phyloP scores from a whole-genome alignment of 2,329 filamentous ascomycete species.

The Cadophora sp. region DNA sequence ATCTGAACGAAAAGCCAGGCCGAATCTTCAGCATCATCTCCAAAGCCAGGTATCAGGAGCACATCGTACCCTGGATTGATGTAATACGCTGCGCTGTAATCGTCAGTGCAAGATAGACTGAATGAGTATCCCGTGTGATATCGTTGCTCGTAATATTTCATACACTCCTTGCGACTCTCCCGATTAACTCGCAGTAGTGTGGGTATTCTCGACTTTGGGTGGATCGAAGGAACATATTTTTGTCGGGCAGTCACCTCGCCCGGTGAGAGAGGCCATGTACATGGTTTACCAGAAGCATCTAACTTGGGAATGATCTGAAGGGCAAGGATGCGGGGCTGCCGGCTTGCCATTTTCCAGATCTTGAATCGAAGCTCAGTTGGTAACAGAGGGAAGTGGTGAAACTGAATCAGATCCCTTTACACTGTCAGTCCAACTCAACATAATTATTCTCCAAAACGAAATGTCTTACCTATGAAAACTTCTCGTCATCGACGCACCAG shows the following conservation, averaged over 20 bases:
- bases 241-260: background rate
- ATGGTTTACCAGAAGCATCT: background rate
- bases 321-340: background rate
- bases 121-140: background rate
- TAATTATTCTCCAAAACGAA: too few species aligned
- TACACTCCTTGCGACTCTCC: background rate
- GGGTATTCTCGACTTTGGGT: background rate
- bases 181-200: background rate
- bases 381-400: background rate
- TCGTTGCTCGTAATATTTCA: background rate
- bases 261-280: background rate
- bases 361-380: background rate
- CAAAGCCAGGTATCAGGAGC: background rate
- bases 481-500: background rate
- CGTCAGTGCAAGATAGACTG: background rate
- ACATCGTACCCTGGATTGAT: background rate
- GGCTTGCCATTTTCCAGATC: background rate
- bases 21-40: background rate
- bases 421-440: background rate
- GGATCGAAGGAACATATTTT: background rate
- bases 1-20: background rate
- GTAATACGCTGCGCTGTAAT: background rate
- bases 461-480: background rate
- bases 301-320: background rate
- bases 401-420: background rate